Evolutionary conservation across 257 asterid genomes (phyloP).

Genomic region (Rauvolfia tetraphylla): DNA sequence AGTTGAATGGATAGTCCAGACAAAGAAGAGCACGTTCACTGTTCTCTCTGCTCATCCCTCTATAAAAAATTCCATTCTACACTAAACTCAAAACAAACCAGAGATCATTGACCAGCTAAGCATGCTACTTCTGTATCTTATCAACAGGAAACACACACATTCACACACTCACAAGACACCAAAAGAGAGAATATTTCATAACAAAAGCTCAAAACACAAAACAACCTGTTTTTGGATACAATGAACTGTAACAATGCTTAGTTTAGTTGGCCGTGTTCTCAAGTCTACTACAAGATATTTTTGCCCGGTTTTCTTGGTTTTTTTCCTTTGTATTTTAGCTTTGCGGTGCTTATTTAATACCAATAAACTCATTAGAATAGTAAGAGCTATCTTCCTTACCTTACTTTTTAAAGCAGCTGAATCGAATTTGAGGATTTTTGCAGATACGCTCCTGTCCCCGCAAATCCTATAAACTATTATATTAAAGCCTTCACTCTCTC

Average conservation of each 20-base stretch:
- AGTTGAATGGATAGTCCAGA: conserved; percentile 39
- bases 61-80: conserved; percentile 22
- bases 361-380: conserved; percentile 14
- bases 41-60: conserved; percentile 32
- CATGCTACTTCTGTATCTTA: conserved; percentile 20
- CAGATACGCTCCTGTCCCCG: conserved; percentile 69
- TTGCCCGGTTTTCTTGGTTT: conserved; percentile 11
- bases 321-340: conserved; percentile 12
- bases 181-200: conserved; percentile 10
- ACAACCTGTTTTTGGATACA: neutral
- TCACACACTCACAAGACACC: conserved; percentile 6
- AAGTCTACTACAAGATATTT: conserved; percentile 16
- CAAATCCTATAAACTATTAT: conserved; percentile 24
- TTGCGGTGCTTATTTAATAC: too few species aligned
- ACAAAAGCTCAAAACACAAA: neutral
- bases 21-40: conserved; percentile 63
- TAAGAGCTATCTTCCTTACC: conserved; percentile 20
- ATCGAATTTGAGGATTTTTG: conserved; percentile 69
- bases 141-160: conserved; percentile 3
- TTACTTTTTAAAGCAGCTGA: conserved; percentile 52
- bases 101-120: conserved; percentile 41
- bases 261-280: conserved; percentile 7
- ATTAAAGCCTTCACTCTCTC: conserved; percentile 11
- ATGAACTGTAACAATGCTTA: conserved; percentile 15
- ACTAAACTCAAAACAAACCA: conserved; percentile 36